Base-by-base conservation (phyloP, 495 filamentous ascomycete species). In the Neurospora terricola region DNA sequence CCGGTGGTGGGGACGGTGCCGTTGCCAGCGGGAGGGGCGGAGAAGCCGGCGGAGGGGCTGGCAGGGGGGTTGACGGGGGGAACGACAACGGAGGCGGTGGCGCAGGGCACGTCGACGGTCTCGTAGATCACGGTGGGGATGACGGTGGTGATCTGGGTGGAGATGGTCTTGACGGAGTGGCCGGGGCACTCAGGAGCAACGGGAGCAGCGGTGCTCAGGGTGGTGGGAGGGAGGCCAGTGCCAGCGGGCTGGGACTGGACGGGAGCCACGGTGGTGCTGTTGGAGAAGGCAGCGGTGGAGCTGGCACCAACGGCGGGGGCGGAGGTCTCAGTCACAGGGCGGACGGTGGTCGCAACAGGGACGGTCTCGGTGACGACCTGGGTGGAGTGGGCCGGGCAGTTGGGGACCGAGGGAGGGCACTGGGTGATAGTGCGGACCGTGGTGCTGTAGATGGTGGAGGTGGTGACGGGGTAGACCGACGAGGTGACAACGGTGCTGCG, bases 371-470 rank as follows among this genome's bases (percentile, higher is more conserved):
- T 80, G 69, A 82, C 78, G 68, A 78, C 71, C 30, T 38, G 48
- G 73, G 80, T 81, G 6, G 86, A 88, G 72, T 83, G 75, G 38
- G 87, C 87, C 34, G 89, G 89, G 84, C 89, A 91, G 81, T 88
- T 79, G 48, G 86, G 88, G 69, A 90, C 84, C 7, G 83, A 87
- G 27, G 89, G 78, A 48, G 87, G 86, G 78, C 88, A 91, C 73
- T 85, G 85, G 81, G 85, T 89, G 84, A 90, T 82, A 82, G 88
- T 89, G 72, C 83, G 80, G 78, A 84, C 82, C 72, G 85, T 80
- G 76, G 87, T 90, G 81, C 81, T 76, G 84, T 85, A 88, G 84
- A 88, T 80, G 72, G 78, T 78, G 68, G 79, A 77, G 77, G 80
- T 81, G 69, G 80, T 82, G 69, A 79, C 59, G 72, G 81, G 77